Evolutionary conservation across 2,329 filamentous ascomycete genomes (phyloP).

Genomic region (Hypomyces perniciosus): DNA sequence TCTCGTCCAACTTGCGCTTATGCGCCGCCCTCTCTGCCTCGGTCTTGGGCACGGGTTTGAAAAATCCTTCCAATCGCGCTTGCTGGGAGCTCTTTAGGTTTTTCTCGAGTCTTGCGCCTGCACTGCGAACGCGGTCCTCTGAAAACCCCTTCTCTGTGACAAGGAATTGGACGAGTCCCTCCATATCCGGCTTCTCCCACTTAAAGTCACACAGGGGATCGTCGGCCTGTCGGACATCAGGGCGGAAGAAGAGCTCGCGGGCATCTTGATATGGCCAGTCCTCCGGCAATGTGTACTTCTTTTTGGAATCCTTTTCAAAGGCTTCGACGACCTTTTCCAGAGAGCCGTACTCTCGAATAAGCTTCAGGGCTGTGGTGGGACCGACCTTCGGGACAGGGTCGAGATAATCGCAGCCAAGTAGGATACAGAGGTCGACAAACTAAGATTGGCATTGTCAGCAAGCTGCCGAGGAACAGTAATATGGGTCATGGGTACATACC

Average conservation of each 20-base stretch:
- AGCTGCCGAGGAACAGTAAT: background rate
- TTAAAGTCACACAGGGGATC: constrained; percentile 92
- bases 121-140: constrained; percentile 83
- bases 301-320: constrained; percentile 68
- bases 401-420: constrained; percentile 95
- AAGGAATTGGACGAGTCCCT: constrained; percentile 82
- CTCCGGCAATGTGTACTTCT: constrained; percentile 82
- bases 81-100: constrained; percentile 89
- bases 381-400: constrained; percentile 94
- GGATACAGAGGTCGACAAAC: constrained; percentile 97
- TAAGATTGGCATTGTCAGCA: constrained; percentile 32
- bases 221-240: constrained; percentile 78
- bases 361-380: constrained; percentile 82
- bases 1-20: constrained; percentile 92
- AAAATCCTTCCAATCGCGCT: constrained; percentile 89
- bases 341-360: constrained; percentile 86
- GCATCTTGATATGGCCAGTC: constrained; percentile 95
- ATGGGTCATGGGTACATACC: constrained; percentile 39
- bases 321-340: constrained; percentile 82
- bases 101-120: constrained; percentile 74
- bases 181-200: constrained; percentile 90
- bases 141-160: constrained; percentile 95
- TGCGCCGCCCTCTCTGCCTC: constrained; percentile 75
- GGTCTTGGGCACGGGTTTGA: constrained; percentile 86
- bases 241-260: constrained; percentile 83